Percentiles rank a stretch among this genome's conserved stretches.
Evolutionary conservation across 805 yeast species (phyloP).

Genomic region (Blastobotrys terrestris): DNA sequence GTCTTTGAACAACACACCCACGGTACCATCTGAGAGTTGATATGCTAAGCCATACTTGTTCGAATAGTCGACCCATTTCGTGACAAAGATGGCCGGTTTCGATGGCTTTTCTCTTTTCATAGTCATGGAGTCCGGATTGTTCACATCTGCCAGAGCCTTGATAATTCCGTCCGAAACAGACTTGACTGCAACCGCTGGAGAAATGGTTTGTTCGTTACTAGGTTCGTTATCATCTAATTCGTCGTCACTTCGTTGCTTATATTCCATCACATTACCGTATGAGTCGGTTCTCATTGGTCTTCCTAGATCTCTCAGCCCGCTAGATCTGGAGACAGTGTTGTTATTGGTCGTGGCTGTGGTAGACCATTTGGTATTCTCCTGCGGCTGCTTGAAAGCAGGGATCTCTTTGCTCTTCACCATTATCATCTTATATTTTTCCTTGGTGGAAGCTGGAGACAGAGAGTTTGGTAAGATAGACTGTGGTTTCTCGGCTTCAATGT

Average conservation of each 20-base stretch:
- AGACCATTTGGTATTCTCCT: not conserved
- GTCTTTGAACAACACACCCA: constrained; percentile 86
- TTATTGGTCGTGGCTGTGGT: not conserved
- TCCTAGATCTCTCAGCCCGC: not conserved
- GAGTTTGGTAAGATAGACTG: constrained; percentile 71
- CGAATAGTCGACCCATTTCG: constrained; percentile 98
- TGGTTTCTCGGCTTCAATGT: constrained; percentile 37
- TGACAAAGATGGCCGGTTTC: constrained; percentile 43
- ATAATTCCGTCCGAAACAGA: not conserved
- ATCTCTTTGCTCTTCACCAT: constrained; percentile 19
- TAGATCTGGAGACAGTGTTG: not conserved
- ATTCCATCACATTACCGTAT: not conserved
- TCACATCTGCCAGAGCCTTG: not conserved
- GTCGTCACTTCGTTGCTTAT: not conserved
- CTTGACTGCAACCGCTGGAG: not conserved
- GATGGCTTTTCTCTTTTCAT: not conserved
- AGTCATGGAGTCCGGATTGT: not conserved
- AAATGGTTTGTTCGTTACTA: not conserved
- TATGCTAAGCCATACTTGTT: constrained; percentile 94
- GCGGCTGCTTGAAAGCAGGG: not conserved
- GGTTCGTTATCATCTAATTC: not conserved
- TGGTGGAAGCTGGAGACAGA: constrained; percentile 88
- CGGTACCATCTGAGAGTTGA: constrained; percentile 81
- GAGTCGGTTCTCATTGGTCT: not conserved
- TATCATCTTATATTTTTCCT: constrained; percentile 62